Conservation (phyloP, 2,329 filamentous ascomycete genomes). For the Aplosporella prunicola region DNA sequence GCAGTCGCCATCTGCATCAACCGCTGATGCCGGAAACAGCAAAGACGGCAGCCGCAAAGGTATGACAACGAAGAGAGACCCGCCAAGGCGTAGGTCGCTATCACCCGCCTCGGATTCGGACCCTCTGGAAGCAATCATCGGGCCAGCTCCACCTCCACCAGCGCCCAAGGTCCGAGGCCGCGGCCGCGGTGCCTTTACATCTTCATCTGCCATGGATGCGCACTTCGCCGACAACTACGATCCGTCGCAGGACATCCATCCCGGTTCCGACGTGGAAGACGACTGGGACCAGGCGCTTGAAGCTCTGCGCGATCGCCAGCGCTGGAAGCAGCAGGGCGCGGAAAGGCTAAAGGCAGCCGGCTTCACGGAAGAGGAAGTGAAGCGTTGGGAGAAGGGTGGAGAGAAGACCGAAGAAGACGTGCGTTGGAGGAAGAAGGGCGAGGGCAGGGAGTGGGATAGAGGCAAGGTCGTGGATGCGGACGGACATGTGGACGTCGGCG, state of each 20-base stretch:
- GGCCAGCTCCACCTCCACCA: slow-evolving; percentile 53
- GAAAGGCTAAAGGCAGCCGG: slow-evolving; percentile 68
- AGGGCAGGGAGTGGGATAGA: slow-evolving; percentile 58
- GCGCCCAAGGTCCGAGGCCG: slow-evolving; percentile 42
- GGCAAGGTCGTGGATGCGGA: slow-evolving; percentile 52
- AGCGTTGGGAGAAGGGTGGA: slow-evolving; percentile 57
- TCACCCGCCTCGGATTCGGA: slow-evolving; percentile 47
- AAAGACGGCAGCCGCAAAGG: not conserved
- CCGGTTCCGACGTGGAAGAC: slow-evolving; percentile 42
- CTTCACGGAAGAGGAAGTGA: slow-evolving; percentile 66
- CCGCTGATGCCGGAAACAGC: not conserved
- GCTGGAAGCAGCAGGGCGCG: slow-evolving; percentile 65
- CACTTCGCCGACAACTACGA: slow-evolving; percentile 64
- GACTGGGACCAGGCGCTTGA: slow-evolving; percentile 78
- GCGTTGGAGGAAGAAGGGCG: slow-evolving; percentile 61
- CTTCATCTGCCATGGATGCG: slow-evolving; percentile 62
- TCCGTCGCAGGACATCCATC: slow-evolving; percentile 47
- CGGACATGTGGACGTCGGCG: slow-evolving; percentile 42
- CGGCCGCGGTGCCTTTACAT: slow-evolving; percentile 57
- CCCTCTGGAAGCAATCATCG: slow-evolving; percentile 65
- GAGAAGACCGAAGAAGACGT: slow-evolving; percentile 58
- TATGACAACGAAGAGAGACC: not conserved
- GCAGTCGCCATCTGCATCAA: not conserved
- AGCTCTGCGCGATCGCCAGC: slow-evolving; percentile 67
- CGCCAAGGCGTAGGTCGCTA: slow-evolving; percentile 3